These are phyloP conservation scores for Kwoniella shandongensis DNA, from an alignment of 768 basidiomycete genomes.

Conservation along the genomic window DNA sequence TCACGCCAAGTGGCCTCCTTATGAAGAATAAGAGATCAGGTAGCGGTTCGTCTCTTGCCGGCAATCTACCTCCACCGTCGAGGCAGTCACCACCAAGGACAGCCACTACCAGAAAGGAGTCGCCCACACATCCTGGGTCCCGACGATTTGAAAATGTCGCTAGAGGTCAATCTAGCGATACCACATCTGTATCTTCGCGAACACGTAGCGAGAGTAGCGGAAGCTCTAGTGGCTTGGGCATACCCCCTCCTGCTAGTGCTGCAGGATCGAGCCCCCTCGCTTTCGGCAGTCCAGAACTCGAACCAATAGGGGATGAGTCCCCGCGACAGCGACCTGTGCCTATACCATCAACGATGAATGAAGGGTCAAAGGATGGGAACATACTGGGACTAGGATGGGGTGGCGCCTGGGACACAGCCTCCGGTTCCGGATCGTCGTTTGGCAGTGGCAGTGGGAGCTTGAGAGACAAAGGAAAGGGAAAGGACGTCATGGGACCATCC, in stretches of 20 bases:
- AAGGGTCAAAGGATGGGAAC: constrained; percentile 28
- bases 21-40: constrained; percentile 33
- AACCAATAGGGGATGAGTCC: constrained; percentile 17
- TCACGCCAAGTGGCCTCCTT: constrained; percentile 30
- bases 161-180: constrained; percentile 3
- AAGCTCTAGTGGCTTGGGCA: constrained; percentile 22
- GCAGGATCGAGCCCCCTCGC: constrained; percentile 29
- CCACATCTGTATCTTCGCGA: constrained; percentile 12
- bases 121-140: constrained; percentile 16
- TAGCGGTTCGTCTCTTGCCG: constrained; percentile 25
- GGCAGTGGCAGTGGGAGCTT: constrained; percentile 20
- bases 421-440: constrained; percentile 25
- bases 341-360: constrained; percentile 6
- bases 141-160: constrained; percentile 16
- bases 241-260: background rate
- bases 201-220: constrained; percentile 23
- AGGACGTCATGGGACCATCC: constrained; percentile 30
- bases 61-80: constrained; percentile 20
- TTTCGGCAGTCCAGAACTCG: constrained; percentile 38
- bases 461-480: constrained; percentile 41
- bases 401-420: constrained; percentile 26
- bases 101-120: constrained; percentile 9
- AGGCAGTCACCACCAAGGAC: constrained; percentile 21
- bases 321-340: constrained; percentile 10
- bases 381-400: constrained; percentile 38